Conservation (phyloP, 495 filamentous ascomycete species). For the Mytilinidion resinicola region DNA sequence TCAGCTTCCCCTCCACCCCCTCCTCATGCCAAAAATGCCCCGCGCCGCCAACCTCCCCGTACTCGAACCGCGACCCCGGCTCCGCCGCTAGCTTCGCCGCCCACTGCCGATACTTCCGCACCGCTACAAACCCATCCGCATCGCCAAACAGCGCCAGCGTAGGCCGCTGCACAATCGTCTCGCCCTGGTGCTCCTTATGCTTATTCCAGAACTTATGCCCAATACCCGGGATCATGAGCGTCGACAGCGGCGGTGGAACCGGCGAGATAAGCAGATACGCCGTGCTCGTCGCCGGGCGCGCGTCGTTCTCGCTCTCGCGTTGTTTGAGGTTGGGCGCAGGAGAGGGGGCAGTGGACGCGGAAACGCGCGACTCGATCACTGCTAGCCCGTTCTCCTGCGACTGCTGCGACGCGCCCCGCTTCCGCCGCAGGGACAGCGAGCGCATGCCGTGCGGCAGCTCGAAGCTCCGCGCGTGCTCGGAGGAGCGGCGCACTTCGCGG, state of each 20-base stretch:
- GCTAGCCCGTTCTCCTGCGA: background rate
- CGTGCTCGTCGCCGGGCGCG: slow-evolving; percentile 18
- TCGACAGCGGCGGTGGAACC: slow-evolving; percentile 52
- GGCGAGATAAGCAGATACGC: slow-evolving; percentile 80
- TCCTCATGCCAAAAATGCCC: slow-evolving; percentile 81
- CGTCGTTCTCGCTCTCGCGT: no score
- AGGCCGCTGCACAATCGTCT: slow-evolving; percentile 40
- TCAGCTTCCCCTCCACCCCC: slow-evolving; percentile 52
- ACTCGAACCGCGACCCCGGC: slow-evolving; percentile 41
- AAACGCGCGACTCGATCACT: background rate
- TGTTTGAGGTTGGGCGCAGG: slow-evolving; percentile 7
- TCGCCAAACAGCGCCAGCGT: slow-evolving; percentile 75
- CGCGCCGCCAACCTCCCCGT: slow-evolving; percentile 57
- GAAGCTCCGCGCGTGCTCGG: slow-evolving; percentile 23
- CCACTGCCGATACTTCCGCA: slow-evolving; percentile 65
- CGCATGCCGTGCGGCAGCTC: slow-evolving; percentile 25
- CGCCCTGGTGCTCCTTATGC: background rate
- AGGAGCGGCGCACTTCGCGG: slow-evolving; percentile 29
- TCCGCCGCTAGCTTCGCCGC: slow-evolving; percentile 46
- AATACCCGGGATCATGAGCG: slow-evolving; percentile 26
- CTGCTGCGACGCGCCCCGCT: background rate
- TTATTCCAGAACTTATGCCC: slow-evolving; percentile 13
- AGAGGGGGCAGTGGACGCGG: slow-evolving; percentile 4
- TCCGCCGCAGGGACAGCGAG: slow-evolving; percentile 9
- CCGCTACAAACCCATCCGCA: slow-evolving; percentile 68